Percentiles rank a stretch among this genome's conserved stretches.
phyloP scores from a whole-genome alignment of 2,329 filamentous ascomycete species.

The Triangularia setosa region DNA sequence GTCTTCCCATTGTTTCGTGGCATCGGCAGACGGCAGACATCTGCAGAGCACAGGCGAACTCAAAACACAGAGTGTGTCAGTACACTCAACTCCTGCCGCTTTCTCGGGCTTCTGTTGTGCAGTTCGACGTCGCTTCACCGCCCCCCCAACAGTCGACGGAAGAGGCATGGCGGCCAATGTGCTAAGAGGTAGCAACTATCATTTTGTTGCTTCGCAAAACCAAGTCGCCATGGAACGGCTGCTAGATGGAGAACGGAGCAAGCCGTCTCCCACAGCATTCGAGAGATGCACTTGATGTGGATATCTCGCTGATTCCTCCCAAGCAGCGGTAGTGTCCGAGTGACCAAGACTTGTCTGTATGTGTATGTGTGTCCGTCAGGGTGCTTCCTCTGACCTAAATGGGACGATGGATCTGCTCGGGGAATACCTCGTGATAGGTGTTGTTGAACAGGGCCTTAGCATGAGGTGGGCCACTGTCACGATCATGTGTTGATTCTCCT shows the following conservation, averaged over 20 bases:
- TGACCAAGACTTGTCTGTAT: background rate
- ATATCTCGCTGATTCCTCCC: background rate
- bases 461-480: background rate
- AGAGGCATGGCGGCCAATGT: conserved; percentile 12
- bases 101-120: background rate
- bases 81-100: conserved; percentile 14
- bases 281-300: background rate
- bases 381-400: conserved; percentile 7
- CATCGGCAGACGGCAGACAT: conserved; percentile 11
- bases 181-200: background rate
- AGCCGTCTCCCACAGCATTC: conserved; percentile 11
- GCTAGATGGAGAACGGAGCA: conserved; percentile 13
- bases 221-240: background rate
- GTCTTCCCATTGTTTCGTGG: conserved; percentile 21
- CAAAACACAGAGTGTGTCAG: conserved; percentile 27
- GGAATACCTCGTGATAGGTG: conserved; percentile 4
- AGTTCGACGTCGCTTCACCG: conserved; percentile 7
- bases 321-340: background rate
- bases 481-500: background rate
- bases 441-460: background rate
- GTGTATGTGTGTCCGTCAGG: background rate
- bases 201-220: background rate
- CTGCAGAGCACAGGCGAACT: conserved; percentile 25
- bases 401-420: conserved; percentile 15
- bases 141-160: conserved; percentile 4